Conservation (phyloP, 1,284 basidiomycete genomes). For the Cutaneotrichosporon cavernicola region DNA sequence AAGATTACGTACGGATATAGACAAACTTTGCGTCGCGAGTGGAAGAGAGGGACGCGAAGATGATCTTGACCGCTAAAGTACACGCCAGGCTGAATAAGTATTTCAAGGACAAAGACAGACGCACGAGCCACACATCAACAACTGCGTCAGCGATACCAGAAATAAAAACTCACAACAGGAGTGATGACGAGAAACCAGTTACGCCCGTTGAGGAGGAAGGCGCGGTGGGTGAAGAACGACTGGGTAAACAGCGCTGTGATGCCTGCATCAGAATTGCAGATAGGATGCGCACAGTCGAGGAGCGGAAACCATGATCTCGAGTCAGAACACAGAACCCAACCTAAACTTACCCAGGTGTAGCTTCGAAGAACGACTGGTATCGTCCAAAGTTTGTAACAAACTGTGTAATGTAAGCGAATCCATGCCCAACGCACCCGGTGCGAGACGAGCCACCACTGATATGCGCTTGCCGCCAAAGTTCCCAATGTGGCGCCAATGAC, state of each 20-base stretch:
- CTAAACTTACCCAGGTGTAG: background rate
- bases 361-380: constrained; percentile 24
- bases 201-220: constrained; percentile 33
- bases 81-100: background rate
- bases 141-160: background rate
- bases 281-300: constrained; percentile 17
- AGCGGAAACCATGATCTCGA: constrained; percentile 25
- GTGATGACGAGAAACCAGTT: constrained; percentile 29
- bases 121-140: background rate
- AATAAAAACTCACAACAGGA: constrained; percentile 25
- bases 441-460: background rate
- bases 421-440: background rate
- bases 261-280: background rate
- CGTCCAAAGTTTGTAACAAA: constrained; percentile 32
- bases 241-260: constrained; percentile 24
- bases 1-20: background rate
- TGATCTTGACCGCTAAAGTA: background rate
- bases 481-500: background rate
- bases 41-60: background rate
- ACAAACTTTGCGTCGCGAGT: background rate
- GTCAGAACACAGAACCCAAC: background rate
- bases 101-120: background rate
- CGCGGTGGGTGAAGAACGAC: constrained; percentile 40
- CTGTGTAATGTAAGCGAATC: constrained; percentile 6
- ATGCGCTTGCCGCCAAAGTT: background rate